Evolutionary conservation across 305 asterid species (phyloP).

Genomic region (Fraxinus greggii): DNA sequence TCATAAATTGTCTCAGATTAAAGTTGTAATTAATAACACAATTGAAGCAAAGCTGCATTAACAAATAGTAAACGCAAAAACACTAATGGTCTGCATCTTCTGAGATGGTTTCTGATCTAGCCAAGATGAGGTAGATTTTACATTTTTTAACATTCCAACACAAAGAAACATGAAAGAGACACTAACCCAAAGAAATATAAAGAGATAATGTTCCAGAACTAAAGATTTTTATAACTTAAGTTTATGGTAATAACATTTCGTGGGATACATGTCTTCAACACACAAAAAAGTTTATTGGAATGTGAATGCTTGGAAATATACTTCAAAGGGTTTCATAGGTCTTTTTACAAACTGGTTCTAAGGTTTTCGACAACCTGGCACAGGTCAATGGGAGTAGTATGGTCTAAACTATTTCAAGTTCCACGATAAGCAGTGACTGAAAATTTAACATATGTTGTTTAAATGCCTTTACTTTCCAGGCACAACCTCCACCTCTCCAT

Average conservation of each 20-base stretch:
- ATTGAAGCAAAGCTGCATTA: constrained; percentile 16
- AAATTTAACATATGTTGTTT: background rate
- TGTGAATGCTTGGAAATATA: background rate
- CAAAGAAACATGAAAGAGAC: background rate
- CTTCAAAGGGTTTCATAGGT: background rate
- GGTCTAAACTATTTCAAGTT: background rate
- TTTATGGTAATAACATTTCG: background rate
- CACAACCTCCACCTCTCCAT: background rate
- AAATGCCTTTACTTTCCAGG: constrained; percentile 5
- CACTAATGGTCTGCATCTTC: background rate
- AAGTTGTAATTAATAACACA: background rate
- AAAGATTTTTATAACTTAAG: background rate
- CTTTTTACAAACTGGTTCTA: background rate
- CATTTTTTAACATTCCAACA: background rate
- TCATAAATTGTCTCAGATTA: constrained; percentile 25
- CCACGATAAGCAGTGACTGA: background rate
- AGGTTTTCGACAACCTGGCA: background rate
- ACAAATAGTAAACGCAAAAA: constrained; percentile 18
- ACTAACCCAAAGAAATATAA: background rate
- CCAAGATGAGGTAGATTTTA: background rate
- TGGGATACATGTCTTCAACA: background rate
- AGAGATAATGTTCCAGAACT: background rate
- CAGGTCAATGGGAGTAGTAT: background rate
- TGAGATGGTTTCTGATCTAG: background rate
- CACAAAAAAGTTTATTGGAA: background rate